Evolutionary conservation across 345 rosid genomes (phyloP).

Genomic region (Linum usitatissimum): DNA sequence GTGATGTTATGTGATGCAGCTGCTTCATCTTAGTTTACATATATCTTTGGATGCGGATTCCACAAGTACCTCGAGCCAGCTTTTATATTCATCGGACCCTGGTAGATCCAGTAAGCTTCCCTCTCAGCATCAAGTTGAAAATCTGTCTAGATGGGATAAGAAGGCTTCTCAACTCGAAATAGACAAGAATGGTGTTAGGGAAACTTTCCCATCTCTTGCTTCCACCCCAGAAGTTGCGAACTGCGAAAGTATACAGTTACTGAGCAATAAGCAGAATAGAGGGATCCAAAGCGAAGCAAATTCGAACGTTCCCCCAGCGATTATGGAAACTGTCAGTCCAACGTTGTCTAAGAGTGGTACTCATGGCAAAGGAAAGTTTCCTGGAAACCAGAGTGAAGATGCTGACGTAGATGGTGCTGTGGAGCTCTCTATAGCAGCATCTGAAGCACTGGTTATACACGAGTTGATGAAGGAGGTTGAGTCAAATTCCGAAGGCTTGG

Average conservation of each 20-base stretch:
- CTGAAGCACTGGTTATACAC: slow-evolving; percentile 54
- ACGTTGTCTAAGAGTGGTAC: neutral
- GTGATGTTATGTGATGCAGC: slow-evolving; percentile 17
- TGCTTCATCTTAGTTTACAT: slow-evolving; percentile 28
- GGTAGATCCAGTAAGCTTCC: too few species aligned
- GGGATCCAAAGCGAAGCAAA: slow-evolving; percentile 13
- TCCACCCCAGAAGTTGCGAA: too few species aligned
- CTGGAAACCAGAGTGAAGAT: too few species aligned
- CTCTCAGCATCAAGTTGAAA: slow-evolving; percentile 21
- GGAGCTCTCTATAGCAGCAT: slow-evolving; percentile 57
- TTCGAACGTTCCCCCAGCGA: too few species aligned
- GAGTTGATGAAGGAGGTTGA: slow-evolving; percentile 34
- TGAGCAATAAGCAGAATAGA: slow-evolving; percentile 1
- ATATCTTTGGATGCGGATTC: slow-evolving; percentile 30
- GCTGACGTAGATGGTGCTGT: slow-evolving; percentile 34
- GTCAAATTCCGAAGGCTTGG: slow-evolving; percentile 22
- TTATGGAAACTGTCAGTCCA: slow-evolving; percentile 7
- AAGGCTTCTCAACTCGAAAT: slow-evolving; percentile 6
- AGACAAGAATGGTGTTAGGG: neutral
- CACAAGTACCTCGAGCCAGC: too few species aligned
- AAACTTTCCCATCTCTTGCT: neutral
- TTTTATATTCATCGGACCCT: too few species aligned
- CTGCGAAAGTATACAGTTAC: slow-evolving; percentile 1
- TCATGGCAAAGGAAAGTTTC: neutral
- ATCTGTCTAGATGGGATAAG: slow-evolving; percentile 12